phyloP scores from a whole-genome alignment of 257 asterid species.

The Nicotiana paniculata region DNA sequence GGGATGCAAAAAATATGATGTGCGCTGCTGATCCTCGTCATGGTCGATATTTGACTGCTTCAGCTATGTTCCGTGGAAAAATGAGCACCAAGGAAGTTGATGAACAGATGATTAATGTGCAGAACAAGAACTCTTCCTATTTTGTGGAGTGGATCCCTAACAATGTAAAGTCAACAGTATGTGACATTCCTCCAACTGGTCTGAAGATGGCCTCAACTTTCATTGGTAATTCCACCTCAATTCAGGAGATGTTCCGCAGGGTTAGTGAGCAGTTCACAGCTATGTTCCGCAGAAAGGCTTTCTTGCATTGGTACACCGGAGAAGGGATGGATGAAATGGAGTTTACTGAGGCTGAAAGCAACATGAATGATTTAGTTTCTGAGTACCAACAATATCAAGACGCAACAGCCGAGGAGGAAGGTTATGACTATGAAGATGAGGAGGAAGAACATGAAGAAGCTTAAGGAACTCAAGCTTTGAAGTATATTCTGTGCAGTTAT shows the following conservation, averaged over 20 bases:
- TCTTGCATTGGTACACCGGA: constrained; percentile 13
- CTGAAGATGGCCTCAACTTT: constrained; percentile 12
- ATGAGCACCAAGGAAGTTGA: constrained; percentile 12
- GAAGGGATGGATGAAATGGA: constrained; percentile 12
- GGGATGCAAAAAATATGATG: constrained; percentile 12
- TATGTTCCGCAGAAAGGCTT: constrained; percentile 12
- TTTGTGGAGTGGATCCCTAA: constrained; percentile 10
- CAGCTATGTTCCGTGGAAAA: constrained; percentile 10
- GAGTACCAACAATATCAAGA: constrained; percentile 12
- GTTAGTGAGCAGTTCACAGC: constrained; percentile 10
- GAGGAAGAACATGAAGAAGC: background rate
- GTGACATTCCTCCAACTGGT: constrained; percentile 11
- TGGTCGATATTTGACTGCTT: constrained; percentile 13
- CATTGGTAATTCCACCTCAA: constrained; percentile 6
- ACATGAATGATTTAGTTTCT: constrained; percentile 8
- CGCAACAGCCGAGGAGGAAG: constrained; percentile 7
- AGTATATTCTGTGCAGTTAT: background rate
- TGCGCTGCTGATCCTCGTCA: constrained; percentile 14
- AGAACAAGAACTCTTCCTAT: constrained; percentile 7
- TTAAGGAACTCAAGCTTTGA: background rate
- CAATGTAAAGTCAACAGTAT: constrained; percentile 4
- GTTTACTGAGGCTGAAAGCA: constrained; percentile 11
- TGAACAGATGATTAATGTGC: constrained; percentile 7
- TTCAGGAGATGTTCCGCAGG: constrained; percentile 12
- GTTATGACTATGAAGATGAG: constrained; percentile 4